Evolutionary conservation across 2,329 filamentous ascomycete genomes (phyloP), one percentile per base, ranked within the genome.

Genomic region (Trichoderma sp.): DNA sequence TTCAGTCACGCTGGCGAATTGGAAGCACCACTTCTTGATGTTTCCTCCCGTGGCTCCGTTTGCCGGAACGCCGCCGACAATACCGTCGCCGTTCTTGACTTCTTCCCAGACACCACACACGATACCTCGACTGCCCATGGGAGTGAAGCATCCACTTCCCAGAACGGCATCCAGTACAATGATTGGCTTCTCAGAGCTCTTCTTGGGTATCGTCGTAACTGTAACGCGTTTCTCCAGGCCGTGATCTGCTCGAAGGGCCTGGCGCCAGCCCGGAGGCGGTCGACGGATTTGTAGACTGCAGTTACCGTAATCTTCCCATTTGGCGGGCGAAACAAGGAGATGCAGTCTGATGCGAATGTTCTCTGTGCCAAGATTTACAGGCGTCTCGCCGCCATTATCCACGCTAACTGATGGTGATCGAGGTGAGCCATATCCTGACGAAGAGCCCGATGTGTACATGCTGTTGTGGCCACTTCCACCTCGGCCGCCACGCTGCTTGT

Each of bases 251-350:
- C 86, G 84, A 69, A 89, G 84, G 72, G 86, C 89, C 81, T 88
- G 88, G 56, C 84, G 84, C 80, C 87, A 88, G 7, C 88, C 88
- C 43, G 82, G 88, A 66, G 86, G 91, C n/a, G 93, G 92, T 21
- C 90, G 89, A 79, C 94, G 90, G 77, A 99, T 94, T 18, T 92
- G 93, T 73, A 99, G 84, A 47, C 90, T 87, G 73, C 94, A 97
- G 76, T 93, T 91, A 74, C 96, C 95, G 84, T 95, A 90, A 79
- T 98, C 95, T 73, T 94, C 91, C 96, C 96, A 99, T 79, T 95
- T 95, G 64, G 90, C 90, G 14, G 89, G 85, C 1, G 88, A 85
- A 73, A 94, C 91, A 64, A 95, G 90, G 63, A 93, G 86, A 80
- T 98, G 97, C 14, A 98, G 88, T 43, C 94, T 88, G 76, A 98